These are phyloP conservation scores for Lasiodiplodia sp. DNA, from an alignment of 2,329 filamentous ascomycete genomes.

Conservation along the genomic window DNA sequence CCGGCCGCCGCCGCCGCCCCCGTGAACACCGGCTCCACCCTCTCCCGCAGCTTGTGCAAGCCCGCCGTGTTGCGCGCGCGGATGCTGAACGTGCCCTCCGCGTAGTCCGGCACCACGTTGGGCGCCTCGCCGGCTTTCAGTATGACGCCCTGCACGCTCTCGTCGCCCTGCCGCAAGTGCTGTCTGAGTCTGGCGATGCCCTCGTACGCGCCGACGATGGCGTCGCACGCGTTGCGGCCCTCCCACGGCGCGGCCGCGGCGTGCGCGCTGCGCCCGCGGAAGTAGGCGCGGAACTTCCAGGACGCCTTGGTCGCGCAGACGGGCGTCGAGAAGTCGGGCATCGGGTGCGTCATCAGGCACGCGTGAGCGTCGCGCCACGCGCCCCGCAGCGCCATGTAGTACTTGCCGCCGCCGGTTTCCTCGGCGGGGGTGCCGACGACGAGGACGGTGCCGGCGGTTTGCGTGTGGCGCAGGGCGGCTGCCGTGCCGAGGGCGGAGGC, in stretches of 20 bases:
- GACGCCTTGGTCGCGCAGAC: conserved; percentile 58
- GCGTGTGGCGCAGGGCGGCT: conserved; percentile 37
- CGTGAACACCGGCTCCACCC: conserved; percentile 54
- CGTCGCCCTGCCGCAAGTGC: conserved; percentile 42
- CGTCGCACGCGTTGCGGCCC: conserved; percentile 42
- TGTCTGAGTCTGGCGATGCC: conserved; percentile 47
- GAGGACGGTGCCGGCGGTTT: conserved; percentile 45
- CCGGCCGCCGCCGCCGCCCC: conserved; percentile 60
- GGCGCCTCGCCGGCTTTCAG: conserved; percentile 41
- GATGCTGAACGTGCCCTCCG: conserved; percentile 47
- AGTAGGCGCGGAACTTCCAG: conserved; percentile 39
- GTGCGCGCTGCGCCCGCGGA: conserved; percentile 51
- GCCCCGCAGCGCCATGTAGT: conserved; percentile 53
- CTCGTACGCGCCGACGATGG: conserved; percentile 34
- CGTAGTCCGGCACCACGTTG: conserved; percentile 52
- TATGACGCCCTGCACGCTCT: conserved; percentile 47
- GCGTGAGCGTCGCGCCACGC: conserved; percentile 50
- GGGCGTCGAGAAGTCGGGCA: conserved; percentile 54
- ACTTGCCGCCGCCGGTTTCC: conserved; percentile 56
- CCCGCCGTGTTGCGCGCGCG: conserved; percentile 40
- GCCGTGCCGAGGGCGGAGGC: conserved; percentile 48
- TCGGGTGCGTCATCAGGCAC: conserved; percentile 43
- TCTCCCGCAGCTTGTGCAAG: conserved; percentile 41
- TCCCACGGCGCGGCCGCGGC: conserved; percentile 45
- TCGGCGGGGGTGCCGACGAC: conserved; percentile 57